phyloP scores from a whole-genome alignment of 2,329 filamentous ascomycete genomes.

The Ceratocystis diversiconidia region DNA sequence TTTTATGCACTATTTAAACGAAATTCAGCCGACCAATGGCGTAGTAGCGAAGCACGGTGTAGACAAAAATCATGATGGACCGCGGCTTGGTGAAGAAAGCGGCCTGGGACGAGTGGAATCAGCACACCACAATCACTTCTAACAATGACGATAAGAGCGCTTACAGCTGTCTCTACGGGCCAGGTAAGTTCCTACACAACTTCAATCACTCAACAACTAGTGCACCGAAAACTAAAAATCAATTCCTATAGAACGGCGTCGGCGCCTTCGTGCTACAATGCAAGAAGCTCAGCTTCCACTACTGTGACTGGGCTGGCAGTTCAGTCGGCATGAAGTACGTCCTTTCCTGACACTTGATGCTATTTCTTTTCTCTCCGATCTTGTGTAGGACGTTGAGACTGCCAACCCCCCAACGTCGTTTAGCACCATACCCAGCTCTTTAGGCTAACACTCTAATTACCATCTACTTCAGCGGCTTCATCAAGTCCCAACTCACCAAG shows the following conservation, averaged over 20 bases:
- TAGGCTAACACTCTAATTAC: slow-evolving; percentile 21
- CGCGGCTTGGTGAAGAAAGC: not conserved
- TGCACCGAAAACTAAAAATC: not conserved
- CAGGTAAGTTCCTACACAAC: slow-evolving; percentile 31
- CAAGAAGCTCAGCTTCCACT: slow-evolving; percentile 89
- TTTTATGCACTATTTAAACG: not conserved
- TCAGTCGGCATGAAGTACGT: slow-evolving; percentile 86
- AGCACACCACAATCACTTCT: slow-evolving; percentile 7
- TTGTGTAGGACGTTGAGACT: not conserved
- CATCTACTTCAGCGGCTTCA: slow-evolving; percentile 50
- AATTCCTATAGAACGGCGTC: slow-evolving; percentile 65
- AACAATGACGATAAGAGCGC: slow-evolving; percentile 42
- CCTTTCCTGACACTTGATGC: not conserved
- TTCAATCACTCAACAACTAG: slow-evolving; percentile 10
- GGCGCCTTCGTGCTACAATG: slow-evolving; percentile 96
- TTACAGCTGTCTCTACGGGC: slow-evolving; percentile 38
- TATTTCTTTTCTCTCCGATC: not conserved
- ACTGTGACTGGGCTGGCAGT: slow-evolving; percentile 91
- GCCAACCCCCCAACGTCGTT: not conserved
- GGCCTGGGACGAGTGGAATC: not conserved
- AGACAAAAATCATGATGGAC: not conserved
- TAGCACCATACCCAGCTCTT: not conserved
- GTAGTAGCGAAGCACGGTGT: too few relatives aligned
- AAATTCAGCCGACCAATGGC: not conserved
- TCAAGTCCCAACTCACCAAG: slow-evolving; percentile 57